Evolutionary conservation across 129 eudicot genomes (phyloP), one percentile per base, ranked within the genome.

Genomic region (Arctium lappa): DNA sequence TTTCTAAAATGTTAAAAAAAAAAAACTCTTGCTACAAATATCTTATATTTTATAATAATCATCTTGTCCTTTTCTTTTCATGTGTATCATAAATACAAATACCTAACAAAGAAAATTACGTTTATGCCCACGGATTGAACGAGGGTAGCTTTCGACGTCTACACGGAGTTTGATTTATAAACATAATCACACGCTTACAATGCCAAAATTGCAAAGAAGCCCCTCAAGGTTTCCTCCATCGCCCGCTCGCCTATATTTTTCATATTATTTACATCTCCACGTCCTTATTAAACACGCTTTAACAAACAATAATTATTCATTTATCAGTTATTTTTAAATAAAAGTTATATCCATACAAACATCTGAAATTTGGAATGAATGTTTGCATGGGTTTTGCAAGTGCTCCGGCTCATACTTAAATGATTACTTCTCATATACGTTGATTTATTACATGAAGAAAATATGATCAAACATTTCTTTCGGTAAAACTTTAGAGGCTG

Each of bases 171-270:
- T 60, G 62, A 81, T 60, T 60, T 5, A 72, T 18, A 72, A 22
- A 72, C 62, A 53, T 10, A 79, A 16, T 74, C 34, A 73, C 80
- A 42, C 77, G 71, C 60, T 68, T 69, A 83, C 22, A 69, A 33
- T 76, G 27, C 40, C 39, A 76, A 81, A 69, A 77, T 7, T 42
- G 56, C 86, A 66, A 71, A 36, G 0, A 27, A 18, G 8, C 40
- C 81, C 81, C 81, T 66, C 81, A 66, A 15, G 4, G 56, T 79
- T 79, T 79, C 44, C 56, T 31, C 50, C 50, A 42, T 42, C 10
- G 50, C 13, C 1, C 6, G 46, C 46, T 40, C 6, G 46, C 10
- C 9, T 10, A 11, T 6, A 33, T 39, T 39, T 39, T 42, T 42
- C 10, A 42, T 42, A 42, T 42, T 11, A 42, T 42, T 7, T 11